Conservation (phyloP, 306 rosid species). For the Pueraria montana region DNA sequence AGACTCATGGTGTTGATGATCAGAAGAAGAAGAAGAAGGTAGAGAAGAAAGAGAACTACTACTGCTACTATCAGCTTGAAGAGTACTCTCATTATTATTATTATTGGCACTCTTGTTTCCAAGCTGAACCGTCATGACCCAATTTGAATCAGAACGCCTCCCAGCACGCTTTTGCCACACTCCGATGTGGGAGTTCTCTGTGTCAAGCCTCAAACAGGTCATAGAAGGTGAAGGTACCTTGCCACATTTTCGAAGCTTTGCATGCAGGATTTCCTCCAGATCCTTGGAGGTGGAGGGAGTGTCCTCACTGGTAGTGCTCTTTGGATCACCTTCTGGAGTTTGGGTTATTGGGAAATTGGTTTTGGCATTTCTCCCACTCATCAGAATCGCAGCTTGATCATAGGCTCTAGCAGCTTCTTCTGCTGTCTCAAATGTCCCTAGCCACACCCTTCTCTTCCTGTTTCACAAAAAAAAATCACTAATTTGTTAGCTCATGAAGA, state of each 20-base stretch:
- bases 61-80: background rate
- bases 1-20: background rate
- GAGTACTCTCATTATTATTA: background rate
- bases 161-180: constrained; percentile 94
- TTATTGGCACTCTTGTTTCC: constrained; percentile 41
- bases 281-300: constrained; percentile 50
- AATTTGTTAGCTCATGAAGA: background rate
- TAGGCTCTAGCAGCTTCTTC: constrained; percentile 97
- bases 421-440: constrained; percentile 97
- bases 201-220: constrained; percentile 93
- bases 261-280: constrained; percentile 78
- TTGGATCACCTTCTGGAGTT: constrained; percentile 51
- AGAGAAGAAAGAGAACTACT: constrained; percentile 1
- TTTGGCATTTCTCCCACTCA: constrained; percentile 96
- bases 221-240: constrained; percentile 81
- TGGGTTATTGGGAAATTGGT: constrained; percentile 83
- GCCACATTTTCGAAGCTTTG: constrained; percentile 82
- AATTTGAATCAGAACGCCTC: constrained; percentile 69
- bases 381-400: constrained; percentile 95
- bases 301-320: background rate
- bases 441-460: constrained; percentile 99
- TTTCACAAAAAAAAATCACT: background rate
- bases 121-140: constrained; percentile 82
- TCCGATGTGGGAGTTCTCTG: constrained; percentile 83
- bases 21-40: background rate